A percentile compares a stretch with the other conserved stretches of the same genome.
phyloP scores from a whole-genome alignment of 768 basidiomycete genomes.

The Trametes maxima region DNA sequence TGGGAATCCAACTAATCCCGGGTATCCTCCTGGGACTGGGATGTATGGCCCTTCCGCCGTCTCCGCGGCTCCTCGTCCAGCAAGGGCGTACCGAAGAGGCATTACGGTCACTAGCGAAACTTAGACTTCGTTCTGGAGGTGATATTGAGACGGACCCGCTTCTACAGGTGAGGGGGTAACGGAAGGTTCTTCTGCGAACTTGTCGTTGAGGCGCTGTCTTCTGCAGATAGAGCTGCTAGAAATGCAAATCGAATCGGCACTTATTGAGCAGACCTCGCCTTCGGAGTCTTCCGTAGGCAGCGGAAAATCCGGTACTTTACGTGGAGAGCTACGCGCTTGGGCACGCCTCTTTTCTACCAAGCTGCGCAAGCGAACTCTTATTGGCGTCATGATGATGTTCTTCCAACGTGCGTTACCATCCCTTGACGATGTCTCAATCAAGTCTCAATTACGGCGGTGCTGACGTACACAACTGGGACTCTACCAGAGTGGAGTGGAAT shows the following conservation, averaged over 20 bases:
- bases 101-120: slow-evolving; percentile 52
- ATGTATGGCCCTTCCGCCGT: slow-evolving; percentile 58
- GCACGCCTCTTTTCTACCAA: slow-evolving; percentile 52
- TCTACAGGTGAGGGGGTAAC: slow-evolving; percentile 42
- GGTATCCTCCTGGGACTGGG: slow-evolving; percentile 68
- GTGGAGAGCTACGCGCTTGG: slow-evolving; percentile 53
- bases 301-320: slow-evolving; percentile 18
- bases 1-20: slow-evolving; percentile 71
- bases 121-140: slow-evolving; percentile 51
- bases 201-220: background rate
- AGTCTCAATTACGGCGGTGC: no score
- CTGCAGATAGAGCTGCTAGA: slow-evolving; percentile 72
- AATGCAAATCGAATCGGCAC: slow-evolving; percentile 67
- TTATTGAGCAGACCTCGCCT: slow-evolving; percentile 45
- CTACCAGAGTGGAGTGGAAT: slow-evolving; percentile 82
- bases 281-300: background rate
- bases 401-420: slow-evolving; percentile 67
- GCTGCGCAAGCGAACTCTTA: slow-evolving; percentile 62
- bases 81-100: slow-evolving; percentile 63
- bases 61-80: slow-evolving; percentile 60
- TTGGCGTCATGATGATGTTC: slow-evolving; percentile 77
- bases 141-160: slow-evolving; percentile 53
- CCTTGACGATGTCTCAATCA: background rate
- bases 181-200: background rate
- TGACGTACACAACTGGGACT: background rate